Evolutionary conservation across 176 grass and related monocot genomes (phyloP), one percentile per base, ranked within the genome.

Genomic region (Musa schizocarpa): DNA sequence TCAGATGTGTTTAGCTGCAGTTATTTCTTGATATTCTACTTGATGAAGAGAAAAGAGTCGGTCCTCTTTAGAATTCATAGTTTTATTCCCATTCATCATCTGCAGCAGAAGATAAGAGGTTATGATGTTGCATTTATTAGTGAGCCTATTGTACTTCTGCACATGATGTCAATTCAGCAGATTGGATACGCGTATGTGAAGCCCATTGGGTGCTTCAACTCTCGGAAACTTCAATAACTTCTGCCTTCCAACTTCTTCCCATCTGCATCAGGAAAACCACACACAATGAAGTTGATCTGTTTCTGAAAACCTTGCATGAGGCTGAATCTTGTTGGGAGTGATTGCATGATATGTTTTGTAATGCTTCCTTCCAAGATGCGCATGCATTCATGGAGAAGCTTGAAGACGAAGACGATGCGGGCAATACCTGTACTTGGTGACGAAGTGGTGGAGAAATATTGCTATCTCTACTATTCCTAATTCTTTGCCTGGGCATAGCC

Each of bases 171-270:
- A 77, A 50, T 13, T 51, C 24, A 26, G 14, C 13, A 52, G 20
- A 24, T 77, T 14, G 13, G 59, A 65, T 51, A 77, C 61, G 12
- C 11, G 49, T 61, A 77, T 63, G 20, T 77, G 75, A 1, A 77
- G 61, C n/a, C 75, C 75, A 22, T 77, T 77, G 1, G 75, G 75
- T 65, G 75, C 75, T 77, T 77, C 75, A 17, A 77, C 75, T 65
- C 75, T 77, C 13, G 75, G 75, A 65, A 77, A 77, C 23, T 77
- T 65, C 75, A 77, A 11, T 53, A 77, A 17, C 49, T 64, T 77
- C 21, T 27, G 21, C 52, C 58, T 61, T 66, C 75, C 75, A 66
- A 66, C 58, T 77, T 77, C 75, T 52, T 77, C 61, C 75, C 75
- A 77, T 10, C 75, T 77, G 75, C 75, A 65, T 10, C 48, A 50